phyloP scores from a whole-genome alignment of 306 rosid species.

The Gynostemma pentaphyllum region DNA sequence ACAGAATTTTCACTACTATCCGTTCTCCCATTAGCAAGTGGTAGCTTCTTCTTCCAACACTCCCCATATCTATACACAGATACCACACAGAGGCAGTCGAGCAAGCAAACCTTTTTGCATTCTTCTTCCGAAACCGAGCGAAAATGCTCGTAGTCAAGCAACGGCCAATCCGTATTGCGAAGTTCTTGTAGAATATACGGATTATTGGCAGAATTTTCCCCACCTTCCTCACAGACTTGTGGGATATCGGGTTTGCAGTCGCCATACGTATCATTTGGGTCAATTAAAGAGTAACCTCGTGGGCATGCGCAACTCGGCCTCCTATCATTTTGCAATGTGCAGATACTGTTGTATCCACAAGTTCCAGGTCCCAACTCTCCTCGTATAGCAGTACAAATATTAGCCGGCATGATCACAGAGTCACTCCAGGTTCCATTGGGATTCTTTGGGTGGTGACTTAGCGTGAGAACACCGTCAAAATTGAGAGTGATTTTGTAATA shows the following conservation, averaged over 20 bases:
- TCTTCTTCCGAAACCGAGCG: neutral
- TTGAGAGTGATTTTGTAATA: conserved; percentile 1
- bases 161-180: neutral
- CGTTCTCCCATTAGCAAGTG: neutral
- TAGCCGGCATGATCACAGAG: neutral
- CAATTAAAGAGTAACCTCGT: neutral
- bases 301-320: conserved; percentile 9
- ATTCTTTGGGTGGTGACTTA: neutral
- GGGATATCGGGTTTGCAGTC: neutral
- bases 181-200: neutral
- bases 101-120: neutral
- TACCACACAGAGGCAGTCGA: neutral
- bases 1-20: neutral
- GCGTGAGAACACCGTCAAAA: conserved; percentile 2
- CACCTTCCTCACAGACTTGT: neutral
- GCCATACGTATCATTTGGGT: neutral
- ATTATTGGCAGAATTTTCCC: neutral
- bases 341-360: conserved; percentile 2
- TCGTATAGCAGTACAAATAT: neutral
- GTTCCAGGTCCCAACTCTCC: neutral
- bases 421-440: neutral
- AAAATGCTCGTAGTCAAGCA: neutral
- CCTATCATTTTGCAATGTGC: neutral
- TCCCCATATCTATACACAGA: neutral
- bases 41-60: neutral